Evolutionary conservation across 2,329 filamentous ascomycete genomes (phyloP).

Genomic region (Xylariaceae sp.): DNA sequence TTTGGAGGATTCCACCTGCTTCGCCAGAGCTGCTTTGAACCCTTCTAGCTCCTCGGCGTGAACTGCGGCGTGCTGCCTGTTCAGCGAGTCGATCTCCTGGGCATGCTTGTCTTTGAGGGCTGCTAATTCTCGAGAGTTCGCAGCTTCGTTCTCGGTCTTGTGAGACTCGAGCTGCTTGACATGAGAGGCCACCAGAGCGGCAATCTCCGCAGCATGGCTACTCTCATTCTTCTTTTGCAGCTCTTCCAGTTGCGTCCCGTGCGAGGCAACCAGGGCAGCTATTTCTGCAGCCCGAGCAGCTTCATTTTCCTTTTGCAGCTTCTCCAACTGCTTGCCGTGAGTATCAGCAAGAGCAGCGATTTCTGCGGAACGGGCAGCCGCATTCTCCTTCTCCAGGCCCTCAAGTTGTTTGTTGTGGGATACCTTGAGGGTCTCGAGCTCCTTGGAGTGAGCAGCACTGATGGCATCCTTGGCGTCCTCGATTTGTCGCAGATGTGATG

Average conservation of each 20-base stretch:
- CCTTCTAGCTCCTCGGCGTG: constrained; percentile 23
- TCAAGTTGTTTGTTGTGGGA: constrained; percentile 13
- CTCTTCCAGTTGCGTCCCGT: constrained; percentile 14
- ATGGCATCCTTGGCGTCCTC: constrained; percentile 15
- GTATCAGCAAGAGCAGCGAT: constrained; percentile 12
- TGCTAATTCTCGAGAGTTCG: constrained; percentile 19
- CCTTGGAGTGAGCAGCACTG: constrained; percentile 9
- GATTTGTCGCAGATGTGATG: constrained; percentile 14
- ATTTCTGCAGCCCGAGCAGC: constrained; percentile 17
- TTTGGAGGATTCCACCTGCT: constrained; percentile 26
- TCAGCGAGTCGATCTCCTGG: constrained; percentile 21
- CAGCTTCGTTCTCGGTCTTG: constrained; percentile 18
- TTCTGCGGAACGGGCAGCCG: constrained; percentile 11
- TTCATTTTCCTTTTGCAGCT: constrained; percentile 14
- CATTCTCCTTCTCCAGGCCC: constrained; percentile 9
- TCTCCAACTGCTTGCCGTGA: constrained; percentile 13
- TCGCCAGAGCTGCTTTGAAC: constrained; percentile 23
- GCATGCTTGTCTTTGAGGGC: constrained; percentile 21
- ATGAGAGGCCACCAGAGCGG: constrained; percentile 19
- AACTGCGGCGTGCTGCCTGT: constrained; percentile 20
- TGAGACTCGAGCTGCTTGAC: constrained; percentile 18
- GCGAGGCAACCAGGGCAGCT: constrained; percentile 16
- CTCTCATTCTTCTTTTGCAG: constrained; percentile 14
- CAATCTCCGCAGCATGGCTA: constrained; percentile 17
- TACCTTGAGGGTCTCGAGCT: constrained; percentile 16